Conservation (phyloP, 2,329 filamentous ascomycete genomes). For the Cytospora schulzeri region DNA sequence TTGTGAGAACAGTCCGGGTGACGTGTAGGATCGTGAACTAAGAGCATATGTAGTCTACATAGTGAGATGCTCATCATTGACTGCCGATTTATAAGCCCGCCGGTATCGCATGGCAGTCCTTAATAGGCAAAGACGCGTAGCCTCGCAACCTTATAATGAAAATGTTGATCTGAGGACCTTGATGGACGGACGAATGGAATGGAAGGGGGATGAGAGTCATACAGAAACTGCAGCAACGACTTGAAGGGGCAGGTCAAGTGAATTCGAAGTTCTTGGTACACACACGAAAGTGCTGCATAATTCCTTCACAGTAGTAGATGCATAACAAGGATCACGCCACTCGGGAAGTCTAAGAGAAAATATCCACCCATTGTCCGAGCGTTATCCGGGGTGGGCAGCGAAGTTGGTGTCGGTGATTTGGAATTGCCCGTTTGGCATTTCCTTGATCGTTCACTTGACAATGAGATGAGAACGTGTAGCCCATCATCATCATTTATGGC, state of each 20-base stretch:
- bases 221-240: neutral
- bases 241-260: neutral
- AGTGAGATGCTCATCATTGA: neutral
- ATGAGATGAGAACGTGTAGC: neutral
- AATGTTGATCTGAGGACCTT: neutral
- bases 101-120: neutral
- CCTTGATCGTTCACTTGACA: neutral
- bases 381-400: neutral
- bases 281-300: too few species aligned
- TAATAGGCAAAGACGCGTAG: neutral
- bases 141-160: neutral
- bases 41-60: too few species aligned
- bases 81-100: neutral
- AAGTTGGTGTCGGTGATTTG: conserved; percentile 1
- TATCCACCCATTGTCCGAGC: neutral
- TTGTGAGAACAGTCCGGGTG: neutral
- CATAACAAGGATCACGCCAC: conserved; percentile 9
- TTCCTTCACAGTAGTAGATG: too few species aligned
- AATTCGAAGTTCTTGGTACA: neutral
- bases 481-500: neutral
- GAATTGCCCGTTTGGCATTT: conserved; percentile 6
- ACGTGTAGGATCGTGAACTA: neutral
- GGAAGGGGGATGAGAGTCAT: too few species aligned
- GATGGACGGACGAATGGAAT: too few species aligned
- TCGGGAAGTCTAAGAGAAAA: neutral